Base-by-base conservation (phyloP, 164 flowering plant species). In the Stephania cephalantha region DNA sequence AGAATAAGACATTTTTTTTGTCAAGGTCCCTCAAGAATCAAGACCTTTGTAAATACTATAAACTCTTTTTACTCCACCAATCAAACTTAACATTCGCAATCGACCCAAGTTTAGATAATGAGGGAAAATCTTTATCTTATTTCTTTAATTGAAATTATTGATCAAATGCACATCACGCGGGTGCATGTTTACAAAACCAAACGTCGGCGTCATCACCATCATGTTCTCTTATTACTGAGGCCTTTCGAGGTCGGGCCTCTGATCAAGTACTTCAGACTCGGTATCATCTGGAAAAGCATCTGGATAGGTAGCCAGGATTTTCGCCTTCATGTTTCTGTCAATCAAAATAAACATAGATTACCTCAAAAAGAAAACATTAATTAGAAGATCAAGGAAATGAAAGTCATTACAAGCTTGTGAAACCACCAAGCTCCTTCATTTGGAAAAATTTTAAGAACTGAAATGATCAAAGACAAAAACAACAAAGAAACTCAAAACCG, bases 231-330 rank as follows among this genome's bases (percentile, higher is more conserved):
- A 68, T 79, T 82, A 84, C 72, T 80, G 86, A 75, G 93, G 89
- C 76, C 79, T 65, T 81, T 92, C 98, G 25, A 94, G 90, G 81
- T 92, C 97, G 46, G 96, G 97, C 78, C 98, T 85, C 67, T 76
- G 82, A 77, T 92, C 97, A 52, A 87, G 78, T 64, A 80, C 83
- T 74, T 85, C 85, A 11, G 71, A 46, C 9, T 80, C 73, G 20
- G 92, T 86, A 74, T 76, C 89, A 81, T 87, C 93, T 1, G 89
- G 88, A 80, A 92, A 90, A 53, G 97, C 98, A 88, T 94, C 98
- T 2, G 98, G 98, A 86, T 91, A 91, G 67, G 88, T 87, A 18
- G 88, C 91, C 69, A 77, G 12, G 9, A 94, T 84, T 82, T 85
- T 94, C 13, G 84, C 79, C 80, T 90, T 94, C 85, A 92, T 89